Evolutionary conservation across 805 yeast species (phyloP).

Genomic region (Metschnikowia dekortorum): DNA sequence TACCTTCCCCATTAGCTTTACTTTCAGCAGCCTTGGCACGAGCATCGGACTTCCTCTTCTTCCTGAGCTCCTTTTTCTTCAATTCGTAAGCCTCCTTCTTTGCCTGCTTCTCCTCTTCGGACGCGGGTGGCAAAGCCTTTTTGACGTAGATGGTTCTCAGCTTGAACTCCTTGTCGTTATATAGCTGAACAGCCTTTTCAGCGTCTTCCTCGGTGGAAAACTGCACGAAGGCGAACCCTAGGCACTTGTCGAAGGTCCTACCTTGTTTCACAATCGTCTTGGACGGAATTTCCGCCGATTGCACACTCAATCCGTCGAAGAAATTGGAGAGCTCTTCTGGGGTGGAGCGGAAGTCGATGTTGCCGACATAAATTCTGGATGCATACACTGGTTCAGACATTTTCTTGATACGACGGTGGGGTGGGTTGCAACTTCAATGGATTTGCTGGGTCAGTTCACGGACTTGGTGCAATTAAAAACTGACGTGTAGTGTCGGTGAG

Average conservation of each 20-base stretch:
- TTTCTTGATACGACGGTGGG: neutral
- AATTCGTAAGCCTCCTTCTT: slow-evolving; percentile 32
- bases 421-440: neutral
- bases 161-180: slow-evolving; percentile 41
- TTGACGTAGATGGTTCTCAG: slow-evolving; percentile 47
- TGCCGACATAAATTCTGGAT: slow-evolving; percentile 40
- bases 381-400: slow-evolving; percentile 2
- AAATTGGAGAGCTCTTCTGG: slow-evolving; percentile 44
- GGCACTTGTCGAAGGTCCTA: slow-evolving; percentile 39
- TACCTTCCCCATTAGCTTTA: slow-evolving; percentile 3
- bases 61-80: slow-evolving; percentile 17
- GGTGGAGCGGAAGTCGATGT: slow-evolving; percentile 39
- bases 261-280: slow-evolving; percentile 34
- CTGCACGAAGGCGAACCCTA: slow-evolving; percentile 60
- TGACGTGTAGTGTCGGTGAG: neutral
- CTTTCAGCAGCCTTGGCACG: slow-evolving; percentile 8
- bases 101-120: slow-evolving; percentile 40
- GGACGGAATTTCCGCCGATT: slow-evolving; percentile 49
- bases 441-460: neutral
- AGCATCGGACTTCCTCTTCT: slow-evolving; percentile 13
- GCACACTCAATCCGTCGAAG: slow-evolving; percentile 45
- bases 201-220: slow-evolving; percentile 43
- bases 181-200: slow-evolving; percentile 40
- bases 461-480: neutral
- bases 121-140: slow-evolving; percentile 50